phyloP scores from a whole-genome alignment of 257 asterid genomes.

The Solanum sejunctum region DNA sequence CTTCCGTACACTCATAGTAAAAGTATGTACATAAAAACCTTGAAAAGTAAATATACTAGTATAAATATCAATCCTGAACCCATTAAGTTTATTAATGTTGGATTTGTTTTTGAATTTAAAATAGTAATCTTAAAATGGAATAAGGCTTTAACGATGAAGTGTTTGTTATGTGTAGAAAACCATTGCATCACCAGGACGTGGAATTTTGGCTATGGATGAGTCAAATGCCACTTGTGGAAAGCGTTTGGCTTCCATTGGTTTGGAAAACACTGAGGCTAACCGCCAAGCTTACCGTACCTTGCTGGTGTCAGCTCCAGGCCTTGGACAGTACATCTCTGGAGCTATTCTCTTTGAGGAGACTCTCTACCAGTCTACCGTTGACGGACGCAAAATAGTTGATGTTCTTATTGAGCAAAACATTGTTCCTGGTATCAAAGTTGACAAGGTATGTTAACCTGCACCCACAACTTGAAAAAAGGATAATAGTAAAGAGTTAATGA shows the following conservation, averaged over 20 bases:
- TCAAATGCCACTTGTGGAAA: constrained; percentile 91
- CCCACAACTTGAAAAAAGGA: not conserved
- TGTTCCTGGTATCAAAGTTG: constrained; percentile 88
- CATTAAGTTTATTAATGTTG: not conserved
- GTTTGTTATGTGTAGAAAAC: constrained; percentile 45
- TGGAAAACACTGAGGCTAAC: constrained; percentile 93
- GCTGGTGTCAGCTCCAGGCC: constrained; percentile 64
- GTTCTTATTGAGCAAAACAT: constrained; percentile 68
- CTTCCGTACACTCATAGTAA: not conserved
- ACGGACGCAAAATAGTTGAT: constrained; percentile 81
- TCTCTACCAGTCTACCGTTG: constrained; percentile 71
- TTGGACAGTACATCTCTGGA: constrained; percentile 79
- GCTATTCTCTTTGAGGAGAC: constrained; percentile 93
- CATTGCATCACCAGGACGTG: constrained; percentile 76
- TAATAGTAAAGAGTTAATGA: not conserved
- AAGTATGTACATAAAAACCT: not conserved
- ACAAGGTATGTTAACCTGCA: constrained; percentile 38
- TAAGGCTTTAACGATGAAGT: not conserved
- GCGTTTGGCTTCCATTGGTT: constrained; percentile 79
- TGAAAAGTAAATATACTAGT: not conserved
- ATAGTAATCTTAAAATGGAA: not conserved
- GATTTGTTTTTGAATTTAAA: not conserved
- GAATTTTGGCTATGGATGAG: constrained; percentile 89
- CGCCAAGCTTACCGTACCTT: constrained; percentile 86
- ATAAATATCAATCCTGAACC: not conserved